These are phyloP conservation scores for Cladosporium sp. DNA, from an alignment of 2,329 filamentous ascomycete genomes.

Conservation along the genomic window DNA sequence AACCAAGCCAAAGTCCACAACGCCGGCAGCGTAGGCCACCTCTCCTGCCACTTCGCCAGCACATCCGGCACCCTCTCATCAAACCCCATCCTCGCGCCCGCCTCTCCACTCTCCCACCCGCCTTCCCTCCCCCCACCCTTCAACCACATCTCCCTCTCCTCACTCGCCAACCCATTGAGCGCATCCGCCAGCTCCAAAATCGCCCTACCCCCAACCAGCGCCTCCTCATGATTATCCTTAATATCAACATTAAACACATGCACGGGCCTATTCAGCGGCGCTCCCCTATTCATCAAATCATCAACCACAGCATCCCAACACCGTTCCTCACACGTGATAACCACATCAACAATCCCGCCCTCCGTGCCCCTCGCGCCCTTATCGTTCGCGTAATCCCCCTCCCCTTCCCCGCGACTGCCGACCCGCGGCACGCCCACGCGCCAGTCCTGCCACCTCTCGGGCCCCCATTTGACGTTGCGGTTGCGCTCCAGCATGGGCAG, in stretches of 20 bases:
- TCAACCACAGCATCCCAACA: slow-evolving; percentile 98
- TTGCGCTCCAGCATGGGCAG: slow-evolving; percentile 96
- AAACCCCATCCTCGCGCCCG: slow-evolving; percentile 67
- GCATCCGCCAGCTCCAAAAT: slow-evolving; percentile 88
- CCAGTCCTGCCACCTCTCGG: slow-evolving; percentile 98
- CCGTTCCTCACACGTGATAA: slow-evolving; percentile 95
- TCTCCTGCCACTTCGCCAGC: slow-evolving; percentile 87
- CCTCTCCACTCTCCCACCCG: slow-evolving; percentile 70
- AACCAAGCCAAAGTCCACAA: slow-evolving; percentile 97
- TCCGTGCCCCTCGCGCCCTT: slow-evolving; percentile 78
- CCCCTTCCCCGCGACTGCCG: slow-evolving; percentile 39
- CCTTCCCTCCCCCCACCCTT: slow-evolving; percentile 39
- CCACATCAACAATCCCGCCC: slow-evolving; percentile 83
- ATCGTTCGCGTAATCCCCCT: slow-evolving; percentile 55
- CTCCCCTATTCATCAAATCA: slow-evolving; percentile 80
- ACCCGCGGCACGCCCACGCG: slow-evolving; percentile 77
- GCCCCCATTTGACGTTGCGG: slow-evolving; percentile 86
- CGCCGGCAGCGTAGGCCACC: slow-evolving; percentile 86
- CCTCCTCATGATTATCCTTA: slow-evolving; percentile 97
- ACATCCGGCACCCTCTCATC: slow-evolving; percentile 93
- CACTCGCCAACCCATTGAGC: slow-evolving; percentile 72
- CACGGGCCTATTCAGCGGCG: slow-evolving; percentile 83
- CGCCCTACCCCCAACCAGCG: slow-evolving; percentile 80
- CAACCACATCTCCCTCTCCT: slow-evolving; percentile 75
- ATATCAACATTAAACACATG: slow-evolving; percentile 99